Percentiles rank a stretch among this genome's conserved stretches.
Evolutionary conservation across 2,329 filamentous ascomycete species (phyloP).

Genomic region (Colletotrichum kahawae): DNA sequence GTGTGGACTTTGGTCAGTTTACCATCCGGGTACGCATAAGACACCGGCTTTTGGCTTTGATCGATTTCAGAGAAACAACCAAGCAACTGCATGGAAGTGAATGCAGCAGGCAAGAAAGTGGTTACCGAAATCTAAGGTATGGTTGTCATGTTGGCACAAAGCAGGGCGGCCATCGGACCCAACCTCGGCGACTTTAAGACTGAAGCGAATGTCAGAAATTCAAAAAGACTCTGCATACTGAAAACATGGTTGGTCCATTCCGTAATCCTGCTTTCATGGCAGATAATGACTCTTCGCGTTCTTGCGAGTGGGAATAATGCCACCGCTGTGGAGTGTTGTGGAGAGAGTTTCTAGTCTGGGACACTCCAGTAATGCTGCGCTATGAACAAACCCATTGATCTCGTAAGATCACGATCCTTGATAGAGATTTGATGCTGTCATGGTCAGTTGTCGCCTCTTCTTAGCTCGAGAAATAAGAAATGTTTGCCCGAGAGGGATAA

Average conservation of each 20-base stretch:
- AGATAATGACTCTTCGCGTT: background rate
- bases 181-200: too few species aligned
- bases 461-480: constrained; percentile 3
- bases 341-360: background rate
- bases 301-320: background rate
- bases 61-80: too few species aligned
- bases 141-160: too few species aligned
- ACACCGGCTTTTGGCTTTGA: too few species aligned
- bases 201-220: background rate
- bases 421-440: background rate
- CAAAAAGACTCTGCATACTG: background rate
- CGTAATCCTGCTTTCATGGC: background rate
- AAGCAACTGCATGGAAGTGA: too few species aligned
- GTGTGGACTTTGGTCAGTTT: too few species aligned
- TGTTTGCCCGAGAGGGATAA: background rate
- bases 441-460: background rate
- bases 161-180: too few species aligned
- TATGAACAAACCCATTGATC: background rate
- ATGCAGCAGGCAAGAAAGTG: too few species aligned
- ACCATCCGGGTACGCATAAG: too few species aligned
- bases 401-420: background rate
- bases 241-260: background rate
- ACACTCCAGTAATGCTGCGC: background rate
- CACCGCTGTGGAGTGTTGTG: background rate
- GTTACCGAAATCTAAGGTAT: too few species aligned